Percentiles rank a stretch among this genome's conserved stretches.
Evolutionary conservation across 225 moss, liverwort and hornwort genomes (phyloP).

Genomic region (Thuidium tamariscinum): DNA sequence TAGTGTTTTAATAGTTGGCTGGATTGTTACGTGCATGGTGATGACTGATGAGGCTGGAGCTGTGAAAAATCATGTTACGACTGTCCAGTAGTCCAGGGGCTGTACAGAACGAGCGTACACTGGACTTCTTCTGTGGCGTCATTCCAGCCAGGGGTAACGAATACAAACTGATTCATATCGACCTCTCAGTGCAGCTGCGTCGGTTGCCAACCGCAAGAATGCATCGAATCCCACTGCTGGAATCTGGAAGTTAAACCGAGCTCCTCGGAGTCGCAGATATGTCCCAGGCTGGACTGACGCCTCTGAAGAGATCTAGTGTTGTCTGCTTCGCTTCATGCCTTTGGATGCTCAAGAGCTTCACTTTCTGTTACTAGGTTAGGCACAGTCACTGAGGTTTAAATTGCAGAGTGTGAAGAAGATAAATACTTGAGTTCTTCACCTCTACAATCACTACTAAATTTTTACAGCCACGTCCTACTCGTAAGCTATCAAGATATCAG

Average conservation of each 20-base stretch:
- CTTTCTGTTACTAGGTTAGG: neutral
- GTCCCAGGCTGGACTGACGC: neutral
- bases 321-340: neutral
- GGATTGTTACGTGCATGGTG: neutral
- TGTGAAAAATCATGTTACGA: neutral
- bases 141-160: neutral
- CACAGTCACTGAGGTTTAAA: neutral
- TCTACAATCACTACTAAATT: neutral
- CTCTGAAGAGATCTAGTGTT: neutral
- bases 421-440: neutral
- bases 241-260: neutral
- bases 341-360: neutral
- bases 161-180: neutral
- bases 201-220: constrained; percentile 15
- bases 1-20: neutral
- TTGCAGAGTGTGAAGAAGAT: neutral
- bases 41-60: neutral
- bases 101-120: too few species aligned
- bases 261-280: neutral
- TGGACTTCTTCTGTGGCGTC: neutral
- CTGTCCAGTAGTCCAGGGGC: neutral
- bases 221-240: constrained; percentile 4
- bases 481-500: neutral
- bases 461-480: neutral
- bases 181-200: constrained; percentile 4